Evolutionary conservation across 169 alveolate genomes (phyloP).

Genomic region (Amoebophrya sp.): DNA sequence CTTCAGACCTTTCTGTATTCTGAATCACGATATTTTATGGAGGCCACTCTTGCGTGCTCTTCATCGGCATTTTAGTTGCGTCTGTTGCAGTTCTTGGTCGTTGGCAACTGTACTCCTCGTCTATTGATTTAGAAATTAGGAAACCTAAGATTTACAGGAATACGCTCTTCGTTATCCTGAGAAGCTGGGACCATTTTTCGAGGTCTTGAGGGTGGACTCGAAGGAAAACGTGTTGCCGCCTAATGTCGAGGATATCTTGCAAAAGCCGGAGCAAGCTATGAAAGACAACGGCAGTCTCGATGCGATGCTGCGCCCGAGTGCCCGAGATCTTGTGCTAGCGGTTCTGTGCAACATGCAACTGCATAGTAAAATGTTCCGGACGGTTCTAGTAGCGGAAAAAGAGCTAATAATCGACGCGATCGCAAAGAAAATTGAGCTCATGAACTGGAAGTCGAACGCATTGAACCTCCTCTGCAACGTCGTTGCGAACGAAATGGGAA

Average conservation of each 20-base stretch:
- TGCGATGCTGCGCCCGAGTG: not conserved
- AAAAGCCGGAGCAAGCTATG: not conserved
- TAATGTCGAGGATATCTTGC: not conserved
- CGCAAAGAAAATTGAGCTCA: not conserved
- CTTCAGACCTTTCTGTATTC: no score
- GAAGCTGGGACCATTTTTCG: not conserved
- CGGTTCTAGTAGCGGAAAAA: not conserved
- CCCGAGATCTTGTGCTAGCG: not conserved
- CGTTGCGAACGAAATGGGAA: not conserved
- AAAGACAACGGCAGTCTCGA: not conserved
- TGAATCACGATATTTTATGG: no score
- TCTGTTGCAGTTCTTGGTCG: no score
- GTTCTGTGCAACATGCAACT: slow-evolving; percentile 2
- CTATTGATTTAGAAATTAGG: no score
- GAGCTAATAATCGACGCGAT: not conserved
- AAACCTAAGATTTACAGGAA: no score
- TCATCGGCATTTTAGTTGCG: no score
- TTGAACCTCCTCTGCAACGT: not conserved
- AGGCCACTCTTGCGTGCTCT: no score
- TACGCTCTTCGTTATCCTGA: not conserved
- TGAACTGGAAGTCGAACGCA: not conserved
- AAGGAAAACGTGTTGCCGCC: slow-evolving; percentile 12
- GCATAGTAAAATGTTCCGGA: not conserved
- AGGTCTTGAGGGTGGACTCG: not conserved
- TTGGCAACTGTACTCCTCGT: no score